A percentile compares a stretch with the other conserved stretches of the same genome.
Evolutionary conservation across 192 early-diverging fungal genomes (phyloP).

Genomic region (Entophlyctis helioformis): DNA sequence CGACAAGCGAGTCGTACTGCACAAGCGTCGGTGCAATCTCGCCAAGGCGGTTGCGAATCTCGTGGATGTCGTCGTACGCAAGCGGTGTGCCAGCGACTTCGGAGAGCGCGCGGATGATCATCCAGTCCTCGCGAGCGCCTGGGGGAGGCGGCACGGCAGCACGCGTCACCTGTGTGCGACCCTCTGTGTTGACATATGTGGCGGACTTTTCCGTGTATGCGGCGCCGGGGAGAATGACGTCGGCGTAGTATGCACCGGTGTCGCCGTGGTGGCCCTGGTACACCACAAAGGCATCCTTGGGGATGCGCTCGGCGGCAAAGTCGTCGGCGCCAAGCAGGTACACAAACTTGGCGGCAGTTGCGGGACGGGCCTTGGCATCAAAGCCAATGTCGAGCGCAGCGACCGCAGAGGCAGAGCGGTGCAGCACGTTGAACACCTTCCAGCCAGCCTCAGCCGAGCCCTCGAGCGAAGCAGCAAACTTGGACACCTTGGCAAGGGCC

Average conservation of each 20-base stretch:
- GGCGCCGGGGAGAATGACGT: slow-evolving; percentile 89
- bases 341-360: slow-evolving; percentile 50
- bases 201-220: slow-evolving; percentile 95
- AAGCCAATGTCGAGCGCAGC: slow-evolving; percentile 90
- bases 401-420: slow-evolving; percentile 74
- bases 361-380: slow-evolving; percentile 40
- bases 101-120: slow-evolving; percentile 92
- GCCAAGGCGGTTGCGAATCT: slow-evolving; percentile 74
- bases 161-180: slow-evolving; percentile 84
- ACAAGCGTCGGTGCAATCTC: slow-evolving; percentile 81
- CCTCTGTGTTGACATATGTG: slow-evolving; percentile 96
- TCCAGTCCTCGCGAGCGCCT: slow-evolving; percentile 96
- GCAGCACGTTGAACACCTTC: slow-evolving; percentile 88
- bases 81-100: slow-evolving; percentile 72
- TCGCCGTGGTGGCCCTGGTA: slow-evolving; percentile 99
- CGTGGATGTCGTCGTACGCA: slow-evolving; percentile 77
- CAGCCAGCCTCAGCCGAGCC: slow-evolving; percentile 59
- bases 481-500: slow-evolving; percentile 62
- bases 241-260: slow-evolving; percentile 83
- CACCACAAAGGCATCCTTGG: slow-evolving; percentile 87
- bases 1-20: slow-evolving; percentile 53
- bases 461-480: slow-evolving; percentile 56
- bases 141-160: slow-evolving; percentile 81
- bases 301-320: slow-evolving; percentile 58
- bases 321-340: slow-evolving; percentile 94